phyloP scores from a whole-genome alignment of 2,329 filamentous ascomycete species.

The Cordyceps fumosorosea region DNA sequence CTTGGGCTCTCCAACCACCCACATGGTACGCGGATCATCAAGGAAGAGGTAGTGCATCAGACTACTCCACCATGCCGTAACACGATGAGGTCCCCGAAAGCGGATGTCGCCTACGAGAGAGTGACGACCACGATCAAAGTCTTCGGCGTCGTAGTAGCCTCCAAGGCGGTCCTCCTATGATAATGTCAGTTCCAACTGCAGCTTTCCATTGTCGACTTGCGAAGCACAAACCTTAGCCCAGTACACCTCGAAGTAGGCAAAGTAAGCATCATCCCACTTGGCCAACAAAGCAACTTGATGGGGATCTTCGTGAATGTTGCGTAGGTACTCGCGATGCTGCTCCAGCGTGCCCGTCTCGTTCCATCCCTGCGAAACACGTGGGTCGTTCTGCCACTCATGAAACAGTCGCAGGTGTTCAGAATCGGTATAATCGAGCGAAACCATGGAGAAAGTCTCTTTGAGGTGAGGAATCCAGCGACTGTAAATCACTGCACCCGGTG shows the following conservation, averaged over 20 bases:
- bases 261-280: slow-evolving; percentile 62
- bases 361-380: slow-evolving; percentile 73
- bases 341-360: slow-evolving; percentile 71
- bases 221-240: slow-evolving; percentile 52
- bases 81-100: slow-evolving; percentile 54
- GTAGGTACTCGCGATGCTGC: slow-evolving; percentile 66
- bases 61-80: slow-evolving; percentile 55
- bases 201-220: neutral
- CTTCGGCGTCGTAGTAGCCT: slow-evolving; percentile 47
- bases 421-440: slow-evolving; percentile 62
- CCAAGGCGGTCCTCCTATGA: slow-evolving; percentile 48
- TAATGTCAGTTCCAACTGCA: neutral
- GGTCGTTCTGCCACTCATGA: slow-evolving; percentile 78
- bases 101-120: slow-evolving; percentile 52
- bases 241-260: slow-evolving; percentile 76
- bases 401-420: slow-evolving; percentile 62
- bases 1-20: slow-evolving; percentile 64
- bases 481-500: slow-evolving; percentile 64
- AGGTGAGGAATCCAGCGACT: slow-evolving; percentile 73
- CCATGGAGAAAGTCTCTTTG: slow-evolving; percentile 69
- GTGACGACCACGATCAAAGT: slow-evolving; percentile 54
- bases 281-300: slow-evolving; percentile 66
- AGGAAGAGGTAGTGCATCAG: slow-evolving; percentile 58
- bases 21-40: slow-evolving; percentile 51
- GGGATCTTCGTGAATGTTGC: slow-evolving; percentile 61